Evolutionary conservation across 2,329 filamentous ascomycete genomes (phyloP).

Genomic region (Exophiala dermatitidis): DNA sequence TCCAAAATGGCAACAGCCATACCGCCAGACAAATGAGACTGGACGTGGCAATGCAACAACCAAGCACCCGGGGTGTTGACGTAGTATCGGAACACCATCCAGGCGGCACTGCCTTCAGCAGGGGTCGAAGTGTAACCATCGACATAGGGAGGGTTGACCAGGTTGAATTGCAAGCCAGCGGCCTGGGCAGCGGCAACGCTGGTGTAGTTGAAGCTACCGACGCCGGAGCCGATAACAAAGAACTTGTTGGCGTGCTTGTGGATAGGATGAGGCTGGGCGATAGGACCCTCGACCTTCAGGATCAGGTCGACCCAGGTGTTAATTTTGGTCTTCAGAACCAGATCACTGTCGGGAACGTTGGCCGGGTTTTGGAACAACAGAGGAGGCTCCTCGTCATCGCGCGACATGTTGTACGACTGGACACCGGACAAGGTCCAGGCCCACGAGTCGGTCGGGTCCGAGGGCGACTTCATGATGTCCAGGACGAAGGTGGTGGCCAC

Average conservation of each 20-base stretch:
- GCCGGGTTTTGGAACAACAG: slow-evolving; percentile 42
- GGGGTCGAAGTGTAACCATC: slow-evolving; percentile 43
- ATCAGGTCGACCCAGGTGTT: slow-evolving; percentile 53
- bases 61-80: slow-evolving; percentile 49
- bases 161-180: slow-evolving; percentile 47
- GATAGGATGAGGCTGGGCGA: slow-evolving; percentile 53
- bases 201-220: slow-evolving; percentile 46
- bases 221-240: slow-evolving; percentile 49
- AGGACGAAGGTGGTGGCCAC: slow-evolving; percentile 44
- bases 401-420: slow-evolving; percentile 33
- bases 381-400: slow-evolving; percentile 37
- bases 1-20: slow-evolving; percentile 50
- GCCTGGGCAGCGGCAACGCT: slow-evolving; percentile 45
- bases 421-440: slow-evolving; percentile 49
- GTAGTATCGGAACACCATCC: slow-evolving; percentile 50
- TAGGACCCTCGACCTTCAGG: slow-evolving; percentile 38
- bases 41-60: slow-evolving; percentile 52
- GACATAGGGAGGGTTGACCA: slow-evolving; percentile 48
- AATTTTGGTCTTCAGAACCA: slow-evolving; percentile 44
- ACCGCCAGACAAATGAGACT: slow-evolving; percentile 48
- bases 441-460: slow-evolving; percentile 38
- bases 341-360: slow-evolving; percentile 36
- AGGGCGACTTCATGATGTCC: slow-evolving; percentile 25
- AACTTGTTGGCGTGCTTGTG: slow-evolving; percentile 60
- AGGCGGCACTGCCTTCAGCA: slow-evolving; percentile 31